Conservation (phyloP, 2,329 filamentous ascomycete species). For the Emydomyces testavorans region DNA sequence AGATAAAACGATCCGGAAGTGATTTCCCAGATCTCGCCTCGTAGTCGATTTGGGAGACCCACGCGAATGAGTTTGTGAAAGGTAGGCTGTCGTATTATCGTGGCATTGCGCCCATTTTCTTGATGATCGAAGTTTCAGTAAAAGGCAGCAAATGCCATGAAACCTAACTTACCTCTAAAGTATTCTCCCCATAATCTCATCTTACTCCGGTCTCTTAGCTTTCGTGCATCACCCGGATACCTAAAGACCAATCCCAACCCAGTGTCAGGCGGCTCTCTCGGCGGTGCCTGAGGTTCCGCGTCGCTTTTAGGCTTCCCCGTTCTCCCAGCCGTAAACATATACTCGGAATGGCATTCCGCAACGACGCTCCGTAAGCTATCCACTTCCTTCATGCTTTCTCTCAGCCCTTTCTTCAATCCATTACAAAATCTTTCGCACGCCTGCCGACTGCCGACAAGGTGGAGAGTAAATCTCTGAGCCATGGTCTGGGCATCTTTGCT, state of each 20-base stretch:
- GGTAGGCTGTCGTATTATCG: slow-evolving; percentile 84
- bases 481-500: slow-evolving; percentile 36
- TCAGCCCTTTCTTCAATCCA: slow-evolving; percentile 77
- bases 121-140: slow-evolving; percentile 12
- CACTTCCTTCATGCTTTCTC: slow-evolving; percentile 78
- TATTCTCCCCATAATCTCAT: slow-evolving; percentile 98
- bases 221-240: slow-evolving; percentile 89
- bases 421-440: slow-evolving; percentile 95
- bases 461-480: slow-evolving; percentile 81
- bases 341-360: slow-evolving; percentile 82
- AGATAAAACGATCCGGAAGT: slow-evolving; percentile 84
- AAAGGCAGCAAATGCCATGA: not conserved
- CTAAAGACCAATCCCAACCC: slow-evolving; percentile 85
- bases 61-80: slow-evolving; percentile 97
- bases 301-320: slow-evolving; percentile 33
- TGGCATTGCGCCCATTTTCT: slow-evolving; percentile 90
- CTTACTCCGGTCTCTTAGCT: slow-evolving; percentile 87
- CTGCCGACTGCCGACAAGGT: slow-evolving; percentile 77
- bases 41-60: slow-evolving; percentile 79
- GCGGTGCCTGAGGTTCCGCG: slow-evolving; percentile 40
- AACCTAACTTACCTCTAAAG: slow-evolving; percentile 44
- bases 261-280: slow-evolving; percentile 64
- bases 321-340: slow-evolving; percentile 46
- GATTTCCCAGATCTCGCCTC: slow-evolving; percentile 93
- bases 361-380: slow-evolving; percentile 71